Evolutionary conservation across 169 alveolate species (phyloP).

Genomic region (Eimeria praecox): DNA sequence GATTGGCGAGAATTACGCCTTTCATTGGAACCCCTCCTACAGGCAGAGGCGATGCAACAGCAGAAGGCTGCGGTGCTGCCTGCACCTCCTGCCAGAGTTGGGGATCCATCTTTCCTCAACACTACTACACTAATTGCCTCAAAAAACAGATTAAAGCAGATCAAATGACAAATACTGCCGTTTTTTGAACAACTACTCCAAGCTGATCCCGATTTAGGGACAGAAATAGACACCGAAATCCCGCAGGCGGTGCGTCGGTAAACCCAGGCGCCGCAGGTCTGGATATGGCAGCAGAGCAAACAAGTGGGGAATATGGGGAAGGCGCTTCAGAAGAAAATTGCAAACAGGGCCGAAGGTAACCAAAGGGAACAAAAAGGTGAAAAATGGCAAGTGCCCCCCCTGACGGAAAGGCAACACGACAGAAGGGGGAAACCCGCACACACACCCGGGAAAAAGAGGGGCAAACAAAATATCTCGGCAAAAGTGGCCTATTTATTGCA

Average conservation of each 20-base stretch:
- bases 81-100: slow-evolving; percentile 52
- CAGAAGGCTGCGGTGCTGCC: neutral
- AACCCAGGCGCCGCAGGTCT: neutral
- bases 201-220: slow-evolving; percentile 33
- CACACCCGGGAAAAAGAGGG: slow-evolving; percentile 18
- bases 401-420: neutral
- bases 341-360: slow-evolving; percentile 68
- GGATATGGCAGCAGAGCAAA: neutral
- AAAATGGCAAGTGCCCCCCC: slow-evolving; percentile 10
- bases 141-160: neutral
- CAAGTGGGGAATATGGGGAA: neutral
- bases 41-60: neutral
- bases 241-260: neutral
- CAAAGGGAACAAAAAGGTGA: neutral
- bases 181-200: neutral
- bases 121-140: neutral
- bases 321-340: neutral
- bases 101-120: slow-evolving; percentile 20
- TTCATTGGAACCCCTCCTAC: slow-evolving; percentile 65
- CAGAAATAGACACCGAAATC: slow-evolving; percentile 49
- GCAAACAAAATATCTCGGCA: slow-evolving; percentile 54
- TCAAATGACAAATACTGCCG: slow-evolving; percentile 44
- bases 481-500: slow-evolving; percentile 57
- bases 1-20: slow-evolving; percentile 72
- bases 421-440: neutral